Evolutionary conservation across 495 filamentous ascomycete species (phyloP), one percentile per base, ranked within the genome.

Genomic region (Staphylotrichum longicolle): DNA sequence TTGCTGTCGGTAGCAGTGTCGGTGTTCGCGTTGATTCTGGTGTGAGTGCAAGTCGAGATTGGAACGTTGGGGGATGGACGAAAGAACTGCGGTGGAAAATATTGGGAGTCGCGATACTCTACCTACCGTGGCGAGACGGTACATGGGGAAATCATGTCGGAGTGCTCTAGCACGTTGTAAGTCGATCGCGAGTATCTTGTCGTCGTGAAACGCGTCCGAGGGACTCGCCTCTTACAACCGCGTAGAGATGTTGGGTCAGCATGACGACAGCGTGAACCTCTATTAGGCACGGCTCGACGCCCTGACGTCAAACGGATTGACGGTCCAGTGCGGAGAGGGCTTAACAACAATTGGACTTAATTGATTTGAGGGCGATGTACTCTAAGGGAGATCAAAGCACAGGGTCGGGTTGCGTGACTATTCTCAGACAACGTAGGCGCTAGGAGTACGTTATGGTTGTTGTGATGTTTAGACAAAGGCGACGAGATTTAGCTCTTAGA

Each of bases 301-400:
- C 15, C 14, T 58, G 55, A 58, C 55, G 55, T 58, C 55, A 58
- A 27, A 27, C 20, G 33, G 50, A 37, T 12, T 10, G 8, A 15
- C 15, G 5, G 20, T 8, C 5, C 12, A n/a, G 27, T n/a, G 50
- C 50, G 52, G 52, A 14, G 50, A 27, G 20, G 15, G n/a, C 44
- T 41, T 37, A 27, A 27, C 20, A 27, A 1, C 20, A 27, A 27
- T 20, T 15, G 5, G 35, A 32, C 52, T 54, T 14, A 54, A 11
- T 7, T 42, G 6, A 42, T 5, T 53, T 12, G 30, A 32, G 10
- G 41, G 41, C 41, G 37, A 10, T 10, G 6, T 39, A 1, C 37
- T 6, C 37, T 39, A 10, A 1, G 1, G 20, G 20, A 27, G 20
- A 27, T 27, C 20, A 27, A 27, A 27, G 20, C 20, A 27, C 20